These are phyloP conservation scores for Amanita thiersii DNA, from an alignment of 768 basidiomycete genomes.

Conservation along the genomic window DNA sequence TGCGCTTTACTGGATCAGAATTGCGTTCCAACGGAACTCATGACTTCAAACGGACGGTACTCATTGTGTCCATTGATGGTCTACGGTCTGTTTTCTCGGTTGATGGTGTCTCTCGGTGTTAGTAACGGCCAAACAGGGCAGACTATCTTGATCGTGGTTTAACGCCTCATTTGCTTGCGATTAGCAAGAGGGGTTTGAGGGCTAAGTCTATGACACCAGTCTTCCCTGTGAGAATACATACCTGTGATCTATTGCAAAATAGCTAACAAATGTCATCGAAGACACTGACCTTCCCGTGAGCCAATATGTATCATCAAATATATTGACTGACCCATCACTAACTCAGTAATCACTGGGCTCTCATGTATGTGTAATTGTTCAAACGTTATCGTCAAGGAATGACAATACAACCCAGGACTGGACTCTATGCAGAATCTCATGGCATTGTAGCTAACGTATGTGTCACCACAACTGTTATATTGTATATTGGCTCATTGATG, in stretches of 20 bases:
- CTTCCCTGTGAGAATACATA: slow-evolving; percentile 53
- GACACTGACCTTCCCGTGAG: slow-evolving; percentile 89
- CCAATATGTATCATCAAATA: slow-evolving; percentile 9
- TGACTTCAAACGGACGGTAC: slow-evolving; percentile 69
- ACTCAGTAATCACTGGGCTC: slow-evolving; percentile 83
- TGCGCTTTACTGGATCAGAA: slow-evolving; percentile 28
- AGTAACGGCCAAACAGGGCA: slow-evolving; percentile 43
- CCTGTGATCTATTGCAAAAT: slow-evolving; percentile 4
- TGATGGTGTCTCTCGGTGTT: slow-evolving; percentile 7
- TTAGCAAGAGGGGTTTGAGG: slow-evolving; percentile 76
- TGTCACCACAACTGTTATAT: not conserved
- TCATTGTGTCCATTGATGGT: slow-evolving; percentile 85
- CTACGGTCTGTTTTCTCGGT: slow-evolving; percentile 41
- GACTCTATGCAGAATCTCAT: slow-evolving; percentile 82
- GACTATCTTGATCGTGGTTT: slow-evolving; percentile 83
- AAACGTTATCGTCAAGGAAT: not conserved
- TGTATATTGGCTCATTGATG: not conserved
- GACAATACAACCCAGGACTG: slow-evolving; percentile 52
- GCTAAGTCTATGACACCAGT: slow-evolving; percentile 85
- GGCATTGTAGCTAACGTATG: slow-evolving; percentile 85
- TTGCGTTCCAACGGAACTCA: slow-evolving; percentile 77
- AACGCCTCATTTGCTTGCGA: slow-evolving; percentile 75
- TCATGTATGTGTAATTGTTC: slow-evolving; percentile 46
- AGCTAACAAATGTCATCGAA: slow-evolving; percentile 19
- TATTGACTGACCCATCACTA: not conserved